Conservation (phyloP, 2,329 filamentous ascomycete genomes). For the Botrytis cinerea region DNA sequence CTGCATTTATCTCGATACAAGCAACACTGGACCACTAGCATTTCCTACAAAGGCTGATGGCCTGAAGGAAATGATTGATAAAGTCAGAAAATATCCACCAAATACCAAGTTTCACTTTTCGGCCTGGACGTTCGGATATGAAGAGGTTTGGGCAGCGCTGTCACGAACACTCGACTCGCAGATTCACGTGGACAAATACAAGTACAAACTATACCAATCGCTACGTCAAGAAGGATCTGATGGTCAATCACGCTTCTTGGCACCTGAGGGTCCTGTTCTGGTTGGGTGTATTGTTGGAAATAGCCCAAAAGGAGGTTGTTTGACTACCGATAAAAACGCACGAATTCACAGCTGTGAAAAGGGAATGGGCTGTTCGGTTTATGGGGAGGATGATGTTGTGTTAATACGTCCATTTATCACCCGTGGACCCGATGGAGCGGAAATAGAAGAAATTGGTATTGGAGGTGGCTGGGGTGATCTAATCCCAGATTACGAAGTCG, state of each 20-base stretch:
- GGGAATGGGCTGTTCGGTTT: conserved; percentile 60
- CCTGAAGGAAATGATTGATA: conserved; percentile 68
- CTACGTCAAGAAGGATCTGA: conserved; percentile 49
- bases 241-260: conserved; percentile 45
- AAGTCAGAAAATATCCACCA: conserved; percentile 66
- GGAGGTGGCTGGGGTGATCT: conserved; percentile 80
- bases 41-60: conserved; percentile 72
- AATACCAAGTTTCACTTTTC: conserved; percentile 82
- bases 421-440: conserved; percentile 57
- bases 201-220: conserved; percentile 69
- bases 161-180: conserved; percentile 67
- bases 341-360: conserved; percentile 86
- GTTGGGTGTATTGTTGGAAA: conserved; percentile 78
- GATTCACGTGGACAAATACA: conserved; percentile 83
- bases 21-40: conserved; percentile 55
- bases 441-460: conserved; percentile 72
- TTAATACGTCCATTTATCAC: conserved; percentile 79
- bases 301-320: conserved; percentile 64
- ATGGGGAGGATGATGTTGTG: conserved; percentile 56
- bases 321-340: conserved; percentile 63
- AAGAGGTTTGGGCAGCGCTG: conserved; percentile 86
- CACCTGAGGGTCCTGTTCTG: conserved; percentile 65
- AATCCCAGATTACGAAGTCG: conserved; percentile 41
- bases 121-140: conserved; percentile 91
- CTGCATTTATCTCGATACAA: conserved; percentile 87